Percentiles rank a stretch among this genome's conserved stretches.
Conservation (phyloP, 1,139 yeast species). For the Suhomyces kunorum region DNA sequence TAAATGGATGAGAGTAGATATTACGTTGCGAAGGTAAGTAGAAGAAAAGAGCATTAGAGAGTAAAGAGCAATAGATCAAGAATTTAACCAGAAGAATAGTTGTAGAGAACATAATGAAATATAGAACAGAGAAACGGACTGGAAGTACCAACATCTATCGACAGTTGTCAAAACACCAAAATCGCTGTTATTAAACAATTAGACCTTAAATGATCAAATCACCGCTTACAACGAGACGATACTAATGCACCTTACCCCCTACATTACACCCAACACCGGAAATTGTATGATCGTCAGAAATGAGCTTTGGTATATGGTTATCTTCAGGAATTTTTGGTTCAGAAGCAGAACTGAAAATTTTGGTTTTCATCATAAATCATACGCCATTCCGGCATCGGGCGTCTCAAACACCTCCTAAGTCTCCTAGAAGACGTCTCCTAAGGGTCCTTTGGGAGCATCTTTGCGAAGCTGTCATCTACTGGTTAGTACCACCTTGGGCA, state of each 20-base stretch:
- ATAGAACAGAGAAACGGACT: no score
- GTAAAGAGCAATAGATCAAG: no score
- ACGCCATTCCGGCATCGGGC: background rate
- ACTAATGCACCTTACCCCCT: no score
- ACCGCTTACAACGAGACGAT: background rate
- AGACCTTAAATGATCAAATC: no score
- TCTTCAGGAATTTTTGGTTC: slow-evolving; percentile 71
- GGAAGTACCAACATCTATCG: no score
- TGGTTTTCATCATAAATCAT: slow-evolving; percentile 57
- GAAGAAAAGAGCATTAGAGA: no score
- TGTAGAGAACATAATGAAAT: no score
- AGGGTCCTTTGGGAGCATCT: slow-evolving; percentile 6
- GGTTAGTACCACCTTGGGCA: slow-evolving; percentile 4
- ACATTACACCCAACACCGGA: background rate
- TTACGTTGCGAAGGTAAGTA: no score
- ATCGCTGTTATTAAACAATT: no score
- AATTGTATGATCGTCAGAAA: slow-evolving; percentile 20
- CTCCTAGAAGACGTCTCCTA: slow-evolving; percentile 8
- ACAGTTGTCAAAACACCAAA: no score
- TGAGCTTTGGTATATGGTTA: slow-evolving; percentile 49
- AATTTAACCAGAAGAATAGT: no score
- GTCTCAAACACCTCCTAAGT: slow-evolving; percentile 9
- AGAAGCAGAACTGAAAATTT: slow-evolving; percentile 86
- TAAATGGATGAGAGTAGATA: no score
- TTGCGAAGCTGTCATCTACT: slow-evolving; percentile 1